phyloP scores from a whole-genome alignment of 1,284 basidiomycete genomes.

The Sutorius eximius region DNA sequence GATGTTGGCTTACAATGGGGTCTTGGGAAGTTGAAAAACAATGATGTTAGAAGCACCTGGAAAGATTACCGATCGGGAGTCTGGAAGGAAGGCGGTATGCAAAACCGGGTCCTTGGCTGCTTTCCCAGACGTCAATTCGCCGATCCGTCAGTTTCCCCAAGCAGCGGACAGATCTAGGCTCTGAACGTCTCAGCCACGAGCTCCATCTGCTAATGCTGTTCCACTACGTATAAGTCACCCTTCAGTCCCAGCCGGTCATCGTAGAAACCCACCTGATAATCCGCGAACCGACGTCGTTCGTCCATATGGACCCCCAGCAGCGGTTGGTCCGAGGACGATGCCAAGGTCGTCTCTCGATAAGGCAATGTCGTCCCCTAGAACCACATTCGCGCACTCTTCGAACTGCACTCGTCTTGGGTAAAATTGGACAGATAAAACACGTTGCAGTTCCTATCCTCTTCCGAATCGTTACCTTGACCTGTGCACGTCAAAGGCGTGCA shows the following conservation, averaged over 20 bases:
- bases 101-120: background rate
- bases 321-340: background rate
- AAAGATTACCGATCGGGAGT: background rate
- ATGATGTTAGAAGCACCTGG: background rate
- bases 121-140: background rate
- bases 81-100: background rate
- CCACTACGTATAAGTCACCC: background rate
- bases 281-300: background rate
- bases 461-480: background rate
- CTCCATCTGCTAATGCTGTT: too few relatives aligned
- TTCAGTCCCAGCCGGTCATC: background rate
- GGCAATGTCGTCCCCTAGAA: background rate
- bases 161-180: background rate
- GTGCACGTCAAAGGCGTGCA: background rate
- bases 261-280: background rate
- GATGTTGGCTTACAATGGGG: too few relatives aligned
- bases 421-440: too few relatives aligned
- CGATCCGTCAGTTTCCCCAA: background rate
- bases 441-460: background rate
- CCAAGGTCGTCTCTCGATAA: background rate
- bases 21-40: too few relatives aligned
- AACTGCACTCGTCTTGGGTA: too few relatives aligned
- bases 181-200: background rate
- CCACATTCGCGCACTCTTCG: too few relatives aligned
- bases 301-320: background rate